These are phyloP conservation scores for Trichophyton mentagrophytes DNA, from an alignment of 2,329 filamentous ascomycete species.

Conservation along the genomic window DNA sequence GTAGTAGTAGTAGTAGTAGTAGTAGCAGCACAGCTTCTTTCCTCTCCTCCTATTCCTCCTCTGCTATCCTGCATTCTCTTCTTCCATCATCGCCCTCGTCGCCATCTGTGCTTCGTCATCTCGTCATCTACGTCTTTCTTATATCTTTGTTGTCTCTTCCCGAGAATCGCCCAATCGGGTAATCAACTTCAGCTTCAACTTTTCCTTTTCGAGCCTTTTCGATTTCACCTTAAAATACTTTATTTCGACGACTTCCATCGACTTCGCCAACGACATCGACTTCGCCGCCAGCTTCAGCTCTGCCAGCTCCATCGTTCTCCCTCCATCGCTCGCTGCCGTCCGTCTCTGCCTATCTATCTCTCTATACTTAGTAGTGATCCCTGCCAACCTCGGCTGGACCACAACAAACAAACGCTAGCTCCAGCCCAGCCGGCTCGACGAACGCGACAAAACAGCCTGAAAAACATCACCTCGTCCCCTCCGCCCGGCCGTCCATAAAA, in stretches of 20 bases:
- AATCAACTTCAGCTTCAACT: background rate
- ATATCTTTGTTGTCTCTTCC: background rate
- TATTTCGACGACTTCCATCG: background rate
- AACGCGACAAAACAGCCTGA: background rate
- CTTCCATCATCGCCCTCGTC: too few relatives aligned
- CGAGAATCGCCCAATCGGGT: background rate
- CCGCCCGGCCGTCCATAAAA: background rate
- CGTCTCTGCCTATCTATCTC: background rate
- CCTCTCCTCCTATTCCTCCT: too few relatives aligned
- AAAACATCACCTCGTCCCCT: background rate
- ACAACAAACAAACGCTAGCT: slow-evolving; percentile 2
- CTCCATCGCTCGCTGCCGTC: background rate
- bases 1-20: too few relatives aligned
- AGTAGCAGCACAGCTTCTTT: too few relatives aligned
- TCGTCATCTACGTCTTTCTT: background rate
- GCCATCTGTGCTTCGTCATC: too few relatives aligned
- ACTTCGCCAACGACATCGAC: background rate
- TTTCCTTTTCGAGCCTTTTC: background rate
- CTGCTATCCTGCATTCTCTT: too few relatives aligned
- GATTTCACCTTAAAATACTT: background rate
- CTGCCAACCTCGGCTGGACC: background rate
- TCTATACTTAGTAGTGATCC: background rate
- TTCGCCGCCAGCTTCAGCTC: background rate
- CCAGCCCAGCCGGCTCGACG: background rate
- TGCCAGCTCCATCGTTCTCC: background rate